Percentiles rank a stretch among this genome's conserved stretches.
These are phyloP conservation scores for Ceratobasidium theobromae DNA, from an alignment of 1,284 basidiomycete species.

Conservation along the genomic window DNA sequence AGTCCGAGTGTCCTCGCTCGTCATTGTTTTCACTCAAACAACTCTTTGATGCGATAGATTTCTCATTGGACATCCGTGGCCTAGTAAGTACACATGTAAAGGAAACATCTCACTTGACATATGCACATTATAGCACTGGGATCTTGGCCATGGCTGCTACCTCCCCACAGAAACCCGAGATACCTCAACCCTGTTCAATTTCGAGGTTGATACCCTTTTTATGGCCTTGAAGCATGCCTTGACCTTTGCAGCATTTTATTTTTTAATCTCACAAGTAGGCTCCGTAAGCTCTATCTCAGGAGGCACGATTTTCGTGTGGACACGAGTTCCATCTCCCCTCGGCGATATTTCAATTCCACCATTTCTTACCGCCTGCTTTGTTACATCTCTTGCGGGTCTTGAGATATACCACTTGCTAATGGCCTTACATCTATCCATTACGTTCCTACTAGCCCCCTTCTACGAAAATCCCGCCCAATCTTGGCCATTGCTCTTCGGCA, in stretches of 20 bases:
- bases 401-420: slow-evolving; percentile 1
- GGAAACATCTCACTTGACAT: too few relatives aligned
- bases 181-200: slow-evolving; percentile 3
- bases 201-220: slow-evolving; percentile 1
- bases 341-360: not conserved
- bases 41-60: slow-evolving; percentile 17
- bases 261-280: not conserved
- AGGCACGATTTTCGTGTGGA: slow-evolving; percentile 10
- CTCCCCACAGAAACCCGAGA: slow-evolving; percentile 14
- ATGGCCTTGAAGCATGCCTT: slow-evolving; percentile 3
- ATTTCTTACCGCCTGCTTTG: slow-evolving; percentile 5
- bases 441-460: slow-evolving; percentile 10
- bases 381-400: not conserved
- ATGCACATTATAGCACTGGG: too few relatives aligned
- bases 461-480: slow-evolving; percentile 15
- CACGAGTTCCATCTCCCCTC: not conserved
- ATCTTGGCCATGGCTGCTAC: slow-evolving; percentile 11
- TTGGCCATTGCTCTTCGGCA: slow-evolving; percentile 21
- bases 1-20: not conserved
- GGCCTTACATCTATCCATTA: not conserved
- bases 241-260: not conserved
- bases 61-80: slow-evolving; percentile 15
- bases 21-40: slow-evolving; percentile 5
- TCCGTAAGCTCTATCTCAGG: slow-evolving; percentile 3
- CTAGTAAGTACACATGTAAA: slow-evolving; percentile 3